Percentiles rank a stretch among this genome's conserved stretches.
phyloP scores from a whole-genome alignment of 192 early-diverging fungal species.

The Mortierella alpina region DNA sequence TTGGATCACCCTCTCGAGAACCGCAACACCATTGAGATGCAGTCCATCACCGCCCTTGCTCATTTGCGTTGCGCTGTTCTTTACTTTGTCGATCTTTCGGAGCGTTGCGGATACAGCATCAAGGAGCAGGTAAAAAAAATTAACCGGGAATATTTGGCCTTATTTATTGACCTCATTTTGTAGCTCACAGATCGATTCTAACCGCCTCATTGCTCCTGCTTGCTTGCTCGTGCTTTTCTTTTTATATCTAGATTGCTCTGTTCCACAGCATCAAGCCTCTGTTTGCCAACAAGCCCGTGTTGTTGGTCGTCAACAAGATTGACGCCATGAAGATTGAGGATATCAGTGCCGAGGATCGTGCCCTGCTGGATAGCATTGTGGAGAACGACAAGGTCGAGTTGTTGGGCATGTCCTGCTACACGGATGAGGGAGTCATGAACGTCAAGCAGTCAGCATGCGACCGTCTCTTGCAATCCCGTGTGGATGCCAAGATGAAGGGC shows the following conservation, averaged over 20 bases:
- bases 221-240: neutral
- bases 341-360: conserved; percentile 75
- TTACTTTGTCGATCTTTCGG: conserved; percentile 98
- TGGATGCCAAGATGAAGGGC: conserved; percentile 95
- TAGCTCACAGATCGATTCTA: neutral
- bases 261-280: conserved; percentile 96
- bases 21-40: conserved; percentile 99
- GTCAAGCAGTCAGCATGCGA: conserved; percentile 96
- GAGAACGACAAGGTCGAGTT: conserved; percentile 77
- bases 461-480: conserved; percentile 88
- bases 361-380: conserved; percentile 79
- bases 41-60: conserved; percentile 99
- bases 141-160: neutral
- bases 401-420: conserved; percentile 88
- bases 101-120: conserved; percentile 98
- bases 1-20: conserved; percentile 99
- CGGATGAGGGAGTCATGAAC: conserved; percentile 97
- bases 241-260: conserved; percentile 19
- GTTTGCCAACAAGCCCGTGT: conserved; percentile 97
- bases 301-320: conserved; percentile 97
- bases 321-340: conserved; percentile 88
- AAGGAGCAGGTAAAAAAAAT: conserved; percentile 75
- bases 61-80: conserved; percentile 96
- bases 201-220: neutral
- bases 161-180: neutral